Evolutionary conservation across 1,284 basidiomycete genomes (phyloP).

Genomic region (Austropuccinia psidii): DNA sequence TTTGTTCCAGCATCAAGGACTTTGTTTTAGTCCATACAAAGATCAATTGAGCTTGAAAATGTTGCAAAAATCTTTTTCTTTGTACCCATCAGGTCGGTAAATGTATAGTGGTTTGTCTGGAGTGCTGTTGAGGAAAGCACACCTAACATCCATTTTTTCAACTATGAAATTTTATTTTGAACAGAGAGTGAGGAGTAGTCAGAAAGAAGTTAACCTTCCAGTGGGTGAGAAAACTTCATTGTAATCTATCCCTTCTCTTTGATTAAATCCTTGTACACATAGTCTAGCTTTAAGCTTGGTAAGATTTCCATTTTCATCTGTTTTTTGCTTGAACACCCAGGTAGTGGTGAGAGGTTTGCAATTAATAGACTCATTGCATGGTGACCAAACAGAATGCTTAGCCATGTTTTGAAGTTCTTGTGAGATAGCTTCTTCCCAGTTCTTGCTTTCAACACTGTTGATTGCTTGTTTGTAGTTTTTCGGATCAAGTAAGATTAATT

Average conservation of each 20-base stretch:
- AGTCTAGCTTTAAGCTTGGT: not conserved
- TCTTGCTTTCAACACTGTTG: too few relatives aligned
- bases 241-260: not conserved
- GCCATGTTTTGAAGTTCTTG: too few relatives aligned
- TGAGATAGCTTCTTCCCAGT: too few relatives aligned
- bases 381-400: too few relatives aligned
- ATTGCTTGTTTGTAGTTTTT: too few relatives aligned
- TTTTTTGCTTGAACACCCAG: not conserved
- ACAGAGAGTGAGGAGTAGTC: not conserved
- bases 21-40: constrained; percentile 8
- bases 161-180: not conserved
- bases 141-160: not conserved
- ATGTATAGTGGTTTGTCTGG: not conserved
- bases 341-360: too few relatives aligned
- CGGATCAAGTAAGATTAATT: too few relatives aligned
- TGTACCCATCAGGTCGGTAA: not conserved
- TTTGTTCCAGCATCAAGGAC: constrained; percentile 23
- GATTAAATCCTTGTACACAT: not conserved
- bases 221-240: not conserved
- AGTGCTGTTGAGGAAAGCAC: not conserved
- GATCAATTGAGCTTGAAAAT: not conserved
- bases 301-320: not conserved
- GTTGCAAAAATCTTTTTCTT: not conserved
- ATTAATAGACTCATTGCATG: too few relatives aligned
- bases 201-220: not conserved